phyloP scores from a whole-genome alignment of 2,329 filamentous ascomycete genomes.

The Colletotrichum tofieldiae region DNA sequence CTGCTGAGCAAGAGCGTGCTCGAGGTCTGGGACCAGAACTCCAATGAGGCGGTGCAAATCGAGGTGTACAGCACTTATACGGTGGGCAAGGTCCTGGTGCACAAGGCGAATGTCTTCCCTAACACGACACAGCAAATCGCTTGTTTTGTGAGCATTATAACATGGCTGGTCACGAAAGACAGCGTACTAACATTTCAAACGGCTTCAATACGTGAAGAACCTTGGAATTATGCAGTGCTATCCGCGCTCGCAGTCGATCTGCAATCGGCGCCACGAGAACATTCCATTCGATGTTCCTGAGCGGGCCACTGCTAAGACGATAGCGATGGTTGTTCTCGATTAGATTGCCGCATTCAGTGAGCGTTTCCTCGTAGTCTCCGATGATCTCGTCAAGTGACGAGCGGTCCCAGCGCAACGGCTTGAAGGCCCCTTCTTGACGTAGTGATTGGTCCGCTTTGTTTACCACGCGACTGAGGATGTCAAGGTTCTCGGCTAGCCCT shows the following conservation, averaged over 20 bases:
- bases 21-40: slow-evolving; percentile 44
- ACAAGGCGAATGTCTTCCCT: slow-evolving; percentile 46
- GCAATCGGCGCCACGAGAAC: slow-evolving; percentile 52
- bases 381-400: slow-evolving; percentile 47
- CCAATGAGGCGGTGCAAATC: slow-evolving; percentile 45
- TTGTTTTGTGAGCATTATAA: slow-evolving; percentile 37
- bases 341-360: slow-evolving; percentile 52
- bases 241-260: slow-evolving; percentile 51
- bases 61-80: slow-evolving; percentile 38
- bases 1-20: slow-evolving; percentile 42
- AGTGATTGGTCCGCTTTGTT: slow-evolving; percentile 49
- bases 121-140: slow-evolving; percentile 52
- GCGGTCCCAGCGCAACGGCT: slow-evolving; percentile 44
- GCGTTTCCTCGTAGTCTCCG: slow-evolving; percentile 51
- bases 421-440: slow-evolving; percentile 44
- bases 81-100: slow-evolving; percentile 43
- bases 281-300: slow-evolving; percentile 56
- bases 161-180: too few species aligned
- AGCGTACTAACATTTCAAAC: slow-evolving; percentile 53
- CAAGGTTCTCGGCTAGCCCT: slow-evolving; percentile 51
- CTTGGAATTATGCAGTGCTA: slow-evolving; percentile 54
- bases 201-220: slow-evolving; percentile 53
- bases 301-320: slow-evolving; percentile 46
- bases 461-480: slow-evolving; percentile 51
- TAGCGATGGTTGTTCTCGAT: slow-evolving; percentile 51